Base-by-base conservation (phyloP, 352 stramenopile species). In the Phytophthora melonis region DNA sequence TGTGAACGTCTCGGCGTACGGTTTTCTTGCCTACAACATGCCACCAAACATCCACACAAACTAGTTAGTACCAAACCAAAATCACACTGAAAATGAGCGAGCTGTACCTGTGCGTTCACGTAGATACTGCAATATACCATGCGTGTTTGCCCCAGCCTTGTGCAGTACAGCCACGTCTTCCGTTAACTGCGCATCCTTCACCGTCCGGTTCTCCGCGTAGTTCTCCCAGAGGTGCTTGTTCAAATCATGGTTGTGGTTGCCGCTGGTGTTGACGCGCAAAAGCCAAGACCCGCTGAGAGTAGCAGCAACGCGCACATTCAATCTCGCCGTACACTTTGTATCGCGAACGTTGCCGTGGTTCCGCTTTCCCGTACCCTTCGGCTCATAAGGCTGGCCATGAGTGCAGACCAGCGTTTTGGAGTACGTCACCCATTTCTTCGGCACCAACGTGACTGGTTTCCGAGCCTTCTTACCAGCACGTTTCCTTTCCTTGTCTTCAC, bases 1-100 rank as follows among this genome's bases (percentile, higher is more conserved):
- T 69, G 52, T 69, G 60, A 10, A 74, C 68, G 36, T 66, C 68
- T 14, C 27, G 9, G 2, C 68, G 23, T 1, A 9, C 64, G 1
- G 59, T 58, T 34, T 53, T 58, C 39, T 73, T 4, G 36, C 56
- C 56, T 72, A 25, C 25, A 52, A 25, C 49, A 39, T 5, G 1
- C 13, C 13, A 45, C 19, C 19, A 50, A 61, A 58, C 2, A 30
- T 21, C 25, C 11, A 63, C 57, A 19, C 13, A 39, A 54, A 3
- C 18, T n/a, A 45, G 14, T 13, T 53, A 2, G 39, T 3, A 43
- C 6, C 9, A 53, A 14, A 63, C 23, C 21, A 52, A 55, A 45
- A 27, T 62, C 23, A 57, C 1, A 72, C 45, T 5, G 45, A 72
- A 32, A 50, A 13, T 27, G 50, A 18, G 27, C 3, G 30, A 55